Base-by-base conservation (phyloP, 441 rosid species). In the Macaranga tanarius region DNA sequence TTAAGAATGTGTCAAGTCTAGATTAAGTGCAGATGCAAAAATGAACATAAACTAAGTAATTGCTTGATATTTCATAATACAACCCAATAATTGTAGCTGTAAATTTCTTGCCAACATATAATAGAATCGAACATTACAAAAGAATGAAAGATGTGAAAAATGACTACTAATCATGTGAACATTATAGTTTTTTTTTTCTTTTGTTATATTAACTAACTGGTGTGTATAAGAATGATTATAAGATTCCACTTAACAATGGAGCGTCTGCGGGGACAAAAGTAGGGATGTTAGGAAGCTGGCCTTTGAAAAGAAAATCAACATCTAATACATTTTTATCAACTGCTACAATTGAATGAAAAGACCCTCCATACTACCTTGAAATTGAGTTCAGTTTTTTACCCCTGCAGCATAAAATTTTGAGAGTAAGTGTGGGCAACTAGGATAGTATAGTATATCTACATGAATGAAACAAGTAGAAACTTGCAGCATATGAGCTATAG, bases 301-400 rank as follows among this genome's bases (percentile, higher is more conserved):
- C 84, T 70, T 79, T 74, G 23, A 65, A 71, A 60, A 79, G 76
- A 63, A 73, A 62, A 22, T 79, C 79, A 63, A 72, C 69, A 67
- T 75, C 77, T 40, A 16, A 47, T 52, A 76, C 54, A 61, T 59
- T 72, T 68, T 63, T 74, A 64, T 79, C 76, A 55, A 60, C 64
- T 10, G 74, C 74, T 4, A 22, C 65, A 56, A 77, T 66, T 2
- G 72, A 57, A 69, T 76, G 17, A 34, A 76, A 56, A 72, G 83
- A 71, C 45, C 77, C 80, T 16, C 79, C 81, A 69, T 79, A 74
- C 10, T 79, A 77, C 80, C 71, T 79, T 10, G 83, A 82, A 71
- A 79, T 74, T 2, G 83, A 84, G 68, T 76, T 73, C 71, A 81
- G 16, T 10, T 78, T 77, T 56, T 84, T 80, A 47, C 80, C 83